phyloP scores from a whole-genome alignment of 1,284 basidiomycete genomes.

The Puccinia polysora region DNA sequence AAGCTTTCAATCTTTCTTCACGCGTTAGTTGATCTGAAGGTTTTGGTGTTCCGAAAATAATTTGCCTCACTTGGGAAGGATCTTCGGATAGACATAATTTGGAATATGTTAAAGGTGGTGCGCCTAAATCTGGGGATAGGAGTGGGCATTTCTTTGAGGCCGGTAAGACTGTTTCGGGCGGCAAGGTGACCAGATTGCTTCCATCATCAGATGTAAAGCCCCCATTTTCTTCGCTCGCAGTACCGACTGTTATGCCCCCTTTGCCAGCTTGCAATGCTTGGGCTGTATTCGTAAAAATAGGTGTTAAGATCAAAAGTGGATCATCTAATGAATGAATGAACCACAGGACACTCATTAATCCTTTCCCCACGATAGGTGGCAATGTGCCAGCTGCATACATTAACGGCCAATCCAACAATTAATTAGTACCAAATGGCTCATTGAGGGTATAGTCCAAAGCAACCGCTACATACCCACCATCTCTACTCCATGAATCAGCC shows the following conservation, averaged over 20 bases:
- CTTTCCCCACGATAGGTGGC: slow-evolving; percentile 22
- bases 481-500: slow-evolving; percentile 35
- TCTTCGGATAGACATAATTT: slow-evolving; percentile 23
- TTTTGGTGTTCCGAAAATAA: slow-evolving; percentile 36
- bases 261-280: slow-evolving; percentile 35
- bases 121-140: slow-evolving; percentile 21
- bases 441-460: neutral
- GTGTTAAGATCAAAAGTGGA: slow-evolving; percentile 43
- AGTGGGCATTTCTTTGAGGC: slow-evolving; percentile 25
- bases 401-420: too few species aligned
- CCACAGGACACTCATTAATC: slow-evolving; percentile 23
- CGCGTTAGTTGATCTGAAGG: slow-evolving; percentile 7
- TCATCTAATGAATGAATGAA: slow-evolving; percentile 42
- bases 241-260: neutral
- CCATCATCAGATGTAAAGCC: slow-evolving; percentile 42
- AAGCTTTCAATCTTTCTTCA: slow-evolving; percentile 39
- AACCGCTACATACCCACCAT: slow-evolving; percentile 28
- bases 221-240: slow-evolving; percentile 20
- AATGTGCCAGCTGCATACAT: slow-evolving; percentile 23
- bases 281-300: slow-evolving; percentile 41
- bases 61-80: slow-evolving; percentile 6
- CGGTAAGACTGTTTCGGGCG: slow-evolving; percentile 11
- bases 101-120: slow-evolving; percentile 29
- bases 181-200: slow-evolving; percentile 19
- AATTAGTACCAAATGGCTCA: too few species aligned